phyloP scores from a whole-genome alignment of 768 basidiomycete species.

The Kwoniella dejecticola region DNA sequence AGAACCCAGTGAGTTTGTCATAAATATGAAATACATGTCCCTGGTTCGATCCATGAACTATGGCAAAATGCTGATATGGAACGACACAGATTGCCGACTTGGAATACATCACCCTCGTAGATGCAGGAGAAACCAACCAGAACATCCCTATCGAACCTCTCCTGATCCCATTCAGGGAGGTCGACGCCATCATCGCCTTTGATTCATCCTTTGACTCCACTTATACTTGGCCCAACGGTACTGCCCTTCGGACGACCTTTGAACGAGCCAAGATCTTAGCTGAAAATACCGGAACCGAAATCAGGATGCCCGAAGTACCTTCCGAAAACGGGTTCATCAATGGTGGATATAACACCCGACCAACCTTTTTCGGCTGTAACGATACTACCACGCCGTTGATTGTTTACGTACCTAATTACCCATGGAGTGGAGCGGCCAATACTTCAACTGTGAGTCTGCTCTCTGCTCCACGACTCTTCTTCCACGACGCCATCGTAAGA shows the following conservation, averaged over 20 bases:
- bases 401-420: conserved; percentile 75
- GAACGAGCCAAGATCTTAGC: conserved; percentile 30
- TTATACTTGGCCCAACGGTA: conserved; percentile 69
- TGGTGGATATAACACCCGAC: conserved; percentile 49
- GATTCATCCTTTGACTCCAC: conserved; percentile 62
- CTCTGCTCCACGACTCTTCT: too few species aligned
- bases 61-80: background rate
- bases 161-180: conserved; percentile 66
- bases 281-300: conserved; percentile 23
- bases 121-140: conserved; percentile 54
- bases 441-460: conserved; percentile 42
- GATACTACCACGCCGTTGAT: conserved; percentile 66
- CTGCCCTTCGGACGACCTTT: conserved; percentile 58
- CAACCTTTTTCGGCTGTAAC: conserved; percentile 51
- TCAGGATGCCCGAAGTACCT: conserved; percentile 54
- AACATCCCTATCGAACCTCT: conserved; percentile 71
- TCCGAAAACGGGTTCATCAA: conserved; percentile 52
- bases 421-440: conserved; percentile 54
- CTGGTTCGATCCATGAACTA: background rate
- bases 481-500: too few species aligned
- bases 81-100: conserved; percentile 40
- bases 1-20: conserved; percentile 46
- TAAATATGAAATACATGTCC: background rate
- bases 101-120: conserved; percentile 51
- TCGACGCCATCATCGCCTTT: conserved; percentile 76